Conservation (phyloP, 805 yeast species). For the Wickerhamiella dianesei region DNA sequence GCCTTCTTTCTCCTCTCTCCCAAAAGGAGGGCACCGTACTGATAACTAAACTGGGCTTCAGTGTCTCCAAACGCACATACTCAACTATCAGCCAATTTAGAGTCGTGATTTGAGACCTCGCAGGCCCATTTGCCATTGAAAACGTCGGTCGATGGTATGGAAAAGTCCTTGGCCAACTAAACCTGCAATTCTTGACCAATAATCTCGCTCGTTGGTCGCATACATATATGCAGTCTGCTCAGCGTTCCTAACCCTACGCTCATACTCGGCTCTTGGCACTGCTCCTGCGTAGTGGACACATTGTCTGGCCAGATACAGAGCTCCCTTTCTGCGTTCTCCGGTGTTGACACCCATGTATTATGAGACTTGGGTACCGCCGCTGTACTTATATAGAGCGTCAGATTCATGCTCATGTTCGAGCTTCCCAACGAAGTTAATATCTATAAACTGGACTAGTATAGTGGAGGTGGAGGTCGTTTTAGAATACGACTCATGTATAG, state of each 20-base stretch:
- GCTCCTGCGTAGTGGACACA: slow-evolving; percentile 1
- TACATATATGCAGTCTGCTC: not conserved
- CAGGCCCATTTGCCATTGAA: not conserved
- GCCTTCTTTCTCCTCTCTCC: no score
- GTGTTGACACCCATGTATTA: not conserved
- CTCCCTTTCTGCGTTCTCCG: not conserved
- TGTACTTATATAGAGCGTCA: no score
- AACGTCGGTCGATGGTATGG: not conserved
- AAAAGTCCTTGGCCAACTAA: not conserved
- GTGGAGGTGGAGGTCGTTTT: not conserved
- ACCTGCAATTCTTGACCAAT: not conserved
- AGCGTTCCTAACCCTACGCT: not conserved
- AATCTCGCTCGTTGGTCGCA: not conserved
- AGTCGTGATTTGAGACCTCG: not conserved
- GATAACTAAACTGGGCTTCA: not conserved
- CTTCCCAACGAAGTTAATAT: not conserved
- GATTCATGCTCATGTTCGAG: not conserved
- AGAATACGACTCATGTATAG: not conserved
- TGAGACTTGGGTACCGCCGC: not conserved
- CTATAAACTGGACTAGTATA: not conserved
- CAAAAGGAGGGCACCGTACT: not conserved
- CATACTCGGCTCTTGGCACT: not conserved
- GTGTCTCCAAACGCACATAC: not conserved
- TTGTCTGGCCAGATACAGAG: not conserved
- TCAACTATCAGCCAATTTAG: not conserved